These are phyloP conservation scores for Trypanosoma rangeli DNA, from an alignment of 208 protist genomes.

Conservation along the genomic window DNA sequence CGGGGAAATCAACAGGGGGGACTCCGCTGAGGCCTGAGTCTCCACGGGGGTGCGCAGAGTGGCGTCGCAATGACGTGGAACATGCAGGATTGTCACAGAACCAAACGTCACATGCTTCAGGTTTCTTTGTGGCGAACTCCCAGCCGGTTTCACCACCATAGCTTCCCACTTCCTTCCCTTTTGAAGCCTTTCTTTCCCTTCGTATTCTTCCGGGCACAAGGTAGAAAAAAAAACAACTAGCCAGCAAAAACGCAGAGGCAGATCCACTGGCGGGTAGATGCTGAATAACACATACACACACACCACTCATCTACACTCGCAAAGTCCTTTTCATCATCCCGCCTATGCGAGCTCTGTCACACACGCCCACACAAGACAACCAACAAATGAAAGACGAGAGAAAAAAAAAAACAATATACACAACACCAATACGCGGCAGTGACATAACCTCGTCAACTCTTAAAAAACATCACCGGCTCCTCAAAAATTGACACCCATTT, in stretches of 20 bases:
- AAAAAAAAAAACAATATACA: background rate
- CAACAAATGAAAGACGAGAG: background rate
- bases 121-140: background rate
- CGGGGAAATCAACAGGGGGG: background rate
- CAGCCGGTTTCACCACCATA: background rate
- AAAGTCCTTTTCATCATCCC: background rate
- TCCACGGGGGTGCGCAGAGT: background rate
- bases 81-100: constrained; percentile 8
- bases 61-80: background rate
- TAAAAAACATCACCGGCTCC: constrained; percentile 84
- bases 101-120: constrained; percentile 26
- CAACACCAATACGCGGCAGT: background rate
- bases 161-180: background rate
- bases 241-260: background rate
- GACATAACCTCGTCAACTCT: constrained; percentile 32
- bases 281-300: background rate
- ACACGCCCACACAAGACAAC: background rate
- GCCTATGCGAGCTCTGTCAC: background rate
- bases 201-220: background rate
- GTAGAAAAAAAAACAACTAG: background rate
- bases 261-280: background rate
- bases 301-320: background rate
- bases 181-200: background rate
- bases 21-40: constrained; percentile 1
- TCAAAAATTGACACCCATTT: constrained; percentile 59